Conservation (phyloP, 768 basidiomycete genomes). For the Xerocomus spinulosus region DNA sequence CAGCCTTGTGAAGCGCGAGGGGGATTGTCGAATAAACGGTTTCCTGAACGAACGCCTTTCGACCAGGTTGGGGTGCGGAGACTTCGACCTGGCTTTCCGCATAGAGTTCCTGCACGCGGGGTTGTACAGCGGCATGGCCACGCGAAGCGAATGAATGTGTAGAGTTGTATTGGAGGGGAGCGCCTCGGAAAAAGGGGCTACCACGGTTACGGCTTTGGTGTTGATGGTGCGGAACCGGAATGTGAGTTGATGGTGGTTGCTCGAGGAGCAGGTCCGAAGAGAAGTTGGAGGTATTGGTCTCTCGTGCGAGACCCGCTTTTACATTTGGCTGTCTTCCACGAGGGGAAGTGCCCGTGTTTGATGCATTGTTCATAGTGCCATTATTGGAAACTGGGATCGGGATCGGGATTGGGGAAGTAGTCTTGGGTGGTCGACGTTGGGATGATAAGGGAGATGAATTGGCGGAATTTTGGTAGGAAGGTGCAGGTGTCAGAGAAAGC, state of each 20-base stretch:
- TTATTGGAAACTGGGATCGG: constrained; percentile 38
- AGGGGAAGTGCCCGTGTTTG: constrained; percentile 34
- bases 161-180: constrained; percentile 38
- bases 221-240: constrained; percentile 32
- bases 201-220: constrained; percentile 30
- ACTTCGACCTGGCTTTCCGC: constrained; percentile 31
- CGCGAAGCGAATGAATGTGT: constrained; percentile 38
- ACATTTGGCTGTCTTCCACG: constrained; percentile 32
- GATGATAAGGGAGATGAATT: constrained; percentile 40
- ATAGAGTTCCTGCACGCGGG: constrained; percentile 46
- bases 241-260: constrained; percentile 42
- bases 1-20: constrained; percentile 41
- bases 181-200: constrained; percentile 33
- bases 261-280: constrained; percentile 38
- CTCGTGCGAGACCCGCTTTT: constrained; percentile 24
- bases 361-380: constrained; percentile 34
- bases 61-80: constrained; percentile 25
- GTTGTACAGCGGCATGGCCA: constrained; percentile 33
- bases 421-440: constrained; percentile 37
- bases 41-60: constrained; percentile 47
- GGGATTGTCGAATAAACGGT: constrained; percentile 63
- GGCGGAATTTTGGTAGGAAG: constrained; percentile 33
- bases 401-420: constrained; percentile 48
- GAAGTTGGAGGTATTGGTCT: constrained; percentile 29
- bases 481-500: constrained; percentile 43